phyloP scores from a whole-genome alignment of 805 yeast genomes.

The Kuraishia cidri region DNA sequence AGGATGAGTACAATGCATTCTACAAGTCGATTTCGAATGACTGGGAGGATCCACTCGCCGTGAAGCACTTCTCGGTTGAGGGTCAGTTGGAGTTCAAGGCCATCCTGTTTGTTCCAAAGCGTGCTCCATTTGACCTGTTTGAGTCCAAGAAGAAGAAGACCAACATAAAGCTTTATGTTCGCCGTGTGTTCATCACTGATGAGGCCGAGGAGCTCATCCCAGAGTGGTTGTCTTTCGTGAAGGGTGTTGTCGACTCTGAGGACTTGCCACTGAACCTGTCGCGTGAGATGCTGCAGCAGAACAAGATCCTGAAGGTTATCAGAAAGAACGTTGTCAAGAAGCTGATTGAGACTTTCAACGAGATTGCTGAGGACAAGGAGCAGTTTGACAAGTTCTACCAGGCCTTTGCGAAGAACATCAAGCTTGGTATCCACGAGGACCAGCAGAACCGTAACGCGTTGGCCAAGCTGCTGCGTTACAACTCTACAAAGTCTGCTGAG shows the following conservation, averaged over 20 bases:
- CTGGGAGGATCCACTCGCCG: conserved; percentile 99
- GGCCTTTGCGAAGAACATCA: conserved; percentile 96
- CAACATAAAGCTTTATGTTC: conserved; percentile 97
- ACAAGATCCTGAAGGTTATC: conserved; percentile 98
- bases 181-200: conserved; percentile 99
- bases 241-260: conserved; percentile 99
- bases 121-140: conserved; percentile 98
- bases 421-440: conserved; percentile 99
- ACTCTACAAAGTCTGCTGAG: conserved; percentile 92
- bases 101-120: conserved; percentile 92
- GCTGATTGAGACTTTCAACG: conserved; percentile 96
- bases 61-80: conserved; percentile 98
- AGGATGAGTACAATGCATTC: conserved; percentile 98
- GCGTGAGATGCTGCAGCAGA: conserved; percentile 99
- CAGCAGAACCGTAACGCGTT: conserved; percentile 93
- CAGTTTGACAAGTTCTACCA: conserved; percentile 97
- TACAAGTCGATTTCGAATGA: conserved; percentile 99
- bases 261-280: conserved; percentile 99
- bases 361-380: conserved; percentile 98
- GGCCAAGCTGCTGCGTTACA: conserved; percentile 93
- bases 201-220: conserved; percentile 99
- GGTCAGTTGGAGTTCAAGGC: conserved; percentile 99
- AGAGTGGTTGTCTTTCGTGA: conserved; percentile 95
- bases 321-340: conserved; percentile 99
- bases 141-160: conserved; percentile 98